Base-by-base conservation (phyloP, 805 yeast species). In the Vanderwaltozyma tropicalis region DNA sequence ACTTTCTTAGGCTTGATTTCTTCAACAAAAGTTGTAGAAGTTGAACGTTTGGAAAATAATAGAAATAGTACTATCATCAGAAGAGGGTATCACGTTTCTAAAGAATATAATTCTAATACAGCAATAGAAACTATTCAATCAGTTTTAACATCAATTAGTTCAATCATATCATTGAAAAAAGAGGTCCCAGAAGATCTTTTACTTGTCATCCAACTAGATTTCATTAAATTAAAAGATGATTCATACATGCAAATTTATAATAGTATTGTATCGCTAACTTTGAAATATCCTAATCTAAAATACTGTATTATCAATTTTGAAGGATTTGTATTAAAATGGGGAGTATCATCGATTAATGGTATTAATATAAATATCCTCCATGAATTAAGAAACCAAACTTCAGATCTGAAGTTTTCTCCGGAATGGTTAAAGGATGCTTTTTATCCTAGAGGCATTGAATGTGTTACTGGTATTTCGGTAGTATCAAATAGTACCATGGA, bases 141-240 rank as follows among this genome's bases (percentile, higher is more conserved):
- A 8, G 37, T 44, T 28, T 42, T 53, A 48, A 53, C 60, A 3
- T 47, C 52, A 8, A 41, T 54, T 3, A 53, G 57, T 22, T 55
- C 61, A 5, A 46, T 54, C 4, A 40, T 56, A 6, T 56, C 60
- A 5, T 25, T 57, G 27, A 55, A 55, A 33, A 45, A 50, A 15
- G 49, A 47, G 22, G 42, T 35, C 28, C 61, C 63, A 3, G 45
- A 47, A 10, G 44, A 50, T 18, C 35, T 60, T 18, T 40, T 53
- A 11, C 17, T 57, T 4, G 45, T 61, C 5, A 21, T 61, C 7
- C 65, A 61, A 34, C 22, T 59, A 3, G 54, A 58, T 36, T 41
- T 42, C 3, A 31, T 31, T 1, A 48, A 46, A 25, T 8, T 52
- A 4, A 39, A 14, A n/a, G 38, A 42, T 5, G 37, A 37, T 5